phyloP scores from a whole-genome alignment of 73 alveolate genomes.

The Paramecium octaurelia region DNA sequence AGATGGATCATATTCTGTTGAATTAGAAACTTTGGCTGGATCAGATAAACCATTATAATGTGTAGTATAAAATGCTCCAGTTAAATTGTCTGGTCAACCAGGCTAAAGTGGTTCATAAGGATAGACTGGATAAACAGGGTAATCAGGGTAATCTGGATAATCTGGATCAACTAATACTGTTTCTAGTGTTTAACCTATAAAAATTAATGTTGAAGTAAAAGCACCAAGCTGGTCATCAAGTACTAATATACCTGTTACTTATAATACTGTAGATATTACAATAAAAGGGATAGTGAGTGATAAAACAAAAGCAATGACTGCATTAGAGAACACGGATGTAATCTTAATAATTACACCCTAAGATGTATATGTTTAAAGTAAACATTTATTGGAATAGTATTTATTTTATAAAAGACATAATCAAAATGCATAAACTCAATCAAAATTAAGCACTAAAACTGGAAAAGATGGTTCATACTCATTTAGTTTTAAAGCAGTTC shows the following conservation, averaged over 20 bases:
- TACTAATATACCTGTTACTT: not conserved
- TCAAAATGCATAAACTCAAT: not conserved
- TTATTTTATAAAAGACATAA: not conserved
- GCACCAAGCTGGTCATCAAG: not conserved
- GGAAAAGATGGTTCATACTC: slow-evolving; percentile 1
- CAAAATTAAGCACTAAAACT: not conserved
- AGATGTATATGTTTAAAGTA: not conserved
- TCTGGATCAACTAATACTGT: not conserved
- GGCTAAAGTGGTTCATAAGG: not conserved
- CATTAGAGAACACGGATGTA: not conserved
- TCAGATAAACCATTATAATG: slow-evolving; percentile 15
- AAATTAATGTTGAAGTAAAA: not conserved
- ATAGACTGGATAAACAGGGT: not conserved
- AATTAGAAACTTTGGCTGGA: not conserved
- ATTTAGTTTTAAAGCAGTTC: not conserved
- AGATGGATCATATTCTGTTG: slow-evolving; percentile 5
- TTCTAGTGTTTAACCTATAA: not conserved
- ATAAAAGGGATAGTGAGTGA: not conserved
- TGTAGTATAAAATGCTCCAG: not conserved
- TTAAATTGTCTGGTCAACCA: not conserved
- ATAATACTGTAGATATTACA: not conserved
- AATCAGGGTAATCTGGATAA: not conserved
- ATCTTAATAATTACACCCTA: not conserved
- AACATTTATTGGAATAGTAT: not conserved
- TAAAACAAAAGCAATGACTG: not conserved